A percentile compares a stretch with the other conserved stretches of the same genome.
These are phyloP conservation scores for Penicillium sp. DNA, from an alignment of 2,329 filamentous ascomycete genomes.

Conservation along the genomic window DNA sequence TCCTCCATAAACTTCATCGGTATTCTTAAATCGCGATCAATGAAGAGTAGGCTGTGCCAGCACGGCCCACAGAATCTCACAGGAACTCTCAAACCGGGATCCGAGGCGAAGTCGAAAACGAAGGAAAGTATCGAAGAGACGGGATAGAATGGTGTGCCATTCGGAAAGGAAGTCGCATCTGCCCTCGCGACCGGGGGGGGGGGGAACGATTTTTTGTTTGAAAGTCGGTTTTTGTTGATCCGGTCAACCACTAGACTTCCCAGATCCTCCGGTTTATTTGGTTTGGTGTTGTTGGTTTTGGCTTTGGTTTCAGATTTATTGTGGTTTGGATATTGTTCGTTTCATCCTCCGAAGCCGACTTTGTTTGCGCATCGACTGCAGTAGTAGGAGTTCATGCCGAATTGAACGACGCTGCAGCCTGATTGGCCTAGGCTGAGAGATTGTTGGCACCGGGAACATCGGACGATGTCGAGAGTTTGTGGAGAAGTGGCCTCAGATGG, in stretches of 20 bases:
- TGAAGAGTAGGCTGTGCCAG: not conserved
- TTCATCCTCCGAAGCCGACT: constrained; percentile 46
- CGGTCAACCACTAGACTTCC: not conserved
- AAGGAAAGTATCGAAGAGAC: not conserved
- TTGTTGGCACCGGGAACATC: constrained; percentile 49
- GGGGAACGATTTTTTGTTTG: not conserved
- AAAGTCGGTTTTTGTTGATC: not conserved
- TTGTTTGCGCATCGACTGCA: constrained; percentile 46
- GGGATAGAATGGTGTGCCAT: not conserved
- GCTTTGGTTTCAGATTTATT: too few relatives aligned
- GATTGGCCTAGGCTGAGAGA: constrained; percentile 43
- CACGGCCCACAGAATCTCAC: not conserved
- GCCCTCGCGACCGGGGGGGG: not conserved
- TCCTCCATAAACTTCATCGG: not conserved
- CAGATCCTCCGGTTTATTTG: not conserved
- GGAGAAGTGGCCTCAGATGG: constrained; percentile 26
- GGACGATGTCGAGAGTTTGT: constrained; percentile 41
- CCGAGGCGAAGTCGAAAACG: not conserved
- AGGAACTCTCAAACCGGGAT: not conserved
- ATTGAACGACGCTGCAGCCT: constrained; percentile 40
- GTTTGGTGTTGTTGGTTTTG: not conserved
- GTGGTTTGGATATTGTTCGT: not conserved
- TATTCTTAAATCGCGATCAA: not conserved
- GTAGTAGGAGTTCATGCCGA: constrained; percentile 51
- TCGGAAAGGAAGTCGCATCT: not conserved